A percentile compares a stretch with the other conserved stretches of the same genome.
Evolutionary conservation across 208 protist genomes (phyloP).

Genomic region (Sergeia podlipaevii): DNA sequence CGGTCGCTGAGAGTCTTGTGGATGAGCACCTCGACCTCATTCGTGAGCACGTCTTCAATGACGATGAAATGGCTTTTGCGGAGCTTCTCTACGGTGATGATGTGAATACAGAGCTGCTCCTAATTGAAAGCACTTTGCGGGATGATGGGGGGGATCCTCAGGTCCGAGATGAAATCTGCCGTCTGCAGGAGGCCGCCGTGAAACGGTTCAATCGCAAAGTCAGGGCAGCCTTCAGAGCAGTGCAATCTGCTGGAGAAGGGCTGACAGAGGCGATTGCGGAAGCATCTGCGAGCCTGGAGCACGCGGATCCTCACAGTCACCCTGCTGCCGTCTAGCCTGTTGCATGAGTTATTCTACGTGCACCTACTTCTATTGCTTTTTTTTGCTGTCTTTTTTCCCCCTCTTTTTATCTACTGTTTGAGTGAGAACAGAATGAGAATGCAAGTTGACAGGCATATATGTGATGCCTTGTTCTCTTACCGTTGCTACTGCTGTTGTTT

Average conservation of each 20-base stretch:
- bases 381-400: no score
- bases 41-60: constrained; percentile 52
- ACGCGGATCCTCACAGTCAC: no score
- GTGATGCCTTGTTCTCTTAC: constrained; percentile 1
- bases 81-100: constrained; percentile 85
- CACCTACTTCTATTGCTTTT: no score
- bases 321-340: no score
- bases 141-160: constrained; percentile 22
- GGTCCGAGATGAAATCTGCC: constrained; percentile 24
- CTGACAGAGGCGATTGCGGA: constrained; percentile 26
- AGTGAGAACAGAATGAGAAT: no score
- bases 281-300: constrained; percentile 23
- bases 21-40: constrained; percentile 70
- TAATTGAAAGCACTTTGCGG: constrained; percentile 16
- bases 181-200: constrained; percentile 22
- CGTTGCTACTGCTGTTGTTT: constrained; percentile 5
- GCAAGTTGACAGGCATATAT: no score
- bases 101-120: constrained; percentile 32
- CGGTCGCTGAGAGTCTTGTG: constrained; percentile 58
- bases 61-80: constrained; percentile 74
- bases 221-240: constrained; percentile 13
- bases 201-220: constrained; percentile 45
- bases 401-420: neutral
- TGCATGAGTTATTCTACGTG: no score
- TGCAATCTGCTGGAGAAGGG: constrained; percentile 14